Conservation (phyloP, 83 land plant species). For the Larix sibirica region DNA sequence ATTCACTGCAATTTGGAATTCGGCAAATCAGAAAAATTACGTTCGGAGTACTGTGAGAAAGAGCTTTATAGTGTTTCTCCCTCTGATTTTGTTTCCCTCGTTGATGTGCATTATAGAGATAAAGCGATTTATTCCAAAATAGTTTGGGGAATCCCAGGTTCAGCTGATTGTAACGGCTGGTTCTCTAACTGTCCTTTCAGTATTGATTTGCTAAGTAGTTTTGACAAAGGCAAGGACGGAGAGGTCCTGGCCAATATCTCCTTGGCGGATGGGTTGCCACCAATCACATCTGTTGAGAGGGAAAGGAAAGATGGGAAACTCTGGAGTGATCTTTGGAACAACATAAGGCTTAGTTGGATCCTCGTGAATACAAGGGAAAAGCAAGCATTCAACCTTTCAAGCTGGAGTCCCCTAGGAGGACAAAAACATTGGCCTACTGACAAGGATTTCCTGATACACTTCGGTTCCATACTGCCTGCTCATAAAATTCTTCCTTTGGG, state of each 20-base stretch:
- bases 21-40: not conserved
- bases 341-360: constrained; percentile 46
- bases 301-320: constrained; percentile 36
- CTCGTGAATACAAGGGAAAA: constrained; percentile 27
- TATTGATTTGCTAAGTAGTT: constrained; percentile 18
- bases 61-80: constrained; percentile 14
- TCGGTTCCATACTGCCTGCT: constrained; percentile 43
- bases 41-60: not conserved
- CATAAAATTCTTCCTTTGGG: not conserved
- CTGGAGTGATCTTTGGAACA: constrained; percentile 37
- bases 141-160: constrained; percentile 35
- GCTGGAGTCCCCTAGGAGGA: constrained; percentile 43
- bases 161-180: constrained; percentile 34
- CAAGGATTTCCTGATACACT: constrained; percentile 29
- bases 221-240: not conserved
- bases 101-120: constrained; percentile 44
- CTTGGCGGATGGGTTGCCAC: constrained; percentile 14
- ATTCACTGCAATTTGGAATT: not conserved
- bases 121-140: constrained; percentile 27
- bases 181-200: constrained; percentile 50
- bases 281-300: constrained; percentile 20
- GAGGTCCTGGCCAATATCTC: constrained; percentile 6
- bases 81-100: constrained; percentile 35
- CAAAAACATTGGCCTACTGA: constrained; percentile 51
- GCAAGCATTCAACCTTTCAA: constrained; percentile 40